phyloP scores from a whole-genome alignment of 2,329 filamentous ascomycete genomes.

The Colletotrichum zoysiae region DNA sequence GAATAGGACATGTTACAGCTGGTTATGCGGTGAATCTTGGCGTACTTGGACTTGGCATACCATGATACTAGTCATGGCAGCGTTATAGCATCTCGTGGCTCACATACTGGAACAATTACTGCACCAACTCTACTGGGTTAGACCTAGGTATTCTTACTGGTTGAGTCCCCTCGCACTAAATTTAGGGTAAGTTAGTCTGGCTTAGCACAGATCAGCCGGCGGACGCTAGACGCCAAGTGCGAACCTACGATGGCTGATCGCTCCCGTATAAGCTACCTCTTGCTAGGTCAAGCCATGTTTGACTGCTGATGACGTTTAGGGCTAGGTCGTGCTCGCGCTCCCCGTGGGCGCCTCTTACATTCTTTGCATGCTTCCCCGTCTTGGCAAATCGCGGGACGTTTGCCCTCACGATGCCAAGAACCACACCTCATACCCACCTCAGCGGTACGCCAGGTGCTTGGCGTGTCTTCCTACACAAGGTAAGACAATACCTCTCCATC shows the following conservation, averaged over 20 bases:
- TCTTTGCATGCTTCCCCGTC: neutral
- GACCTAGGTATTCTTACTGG: neutral
- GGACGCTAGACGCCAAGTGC: neutral
- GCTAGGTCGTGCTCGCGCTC: neutral
- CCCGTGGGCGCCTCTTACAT: neutral
- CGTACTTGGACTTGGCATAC: neutral
- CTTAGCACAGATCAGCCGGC: neutral
- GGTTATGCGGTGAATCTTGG: neutral
- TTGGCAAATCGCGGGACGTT: neutral
- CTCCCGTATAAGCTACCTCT: neutral
- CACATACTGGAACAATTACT: neutral
- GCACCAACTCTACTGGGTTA: neutral
- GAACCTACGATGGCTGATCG: neutral
- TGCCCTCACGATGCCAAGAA: neutral
- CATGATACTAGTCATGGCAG: neutral
- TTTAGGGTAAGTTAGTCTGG: neutral
- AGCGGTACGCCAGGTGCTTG: constrained; percentile 9
- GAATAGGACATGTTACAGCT: too few species aligned
- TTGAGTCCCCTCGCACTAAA: neutral
- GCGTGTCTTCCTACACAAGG: constrained; percentile 10
- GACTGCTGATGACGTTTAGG: neutral
- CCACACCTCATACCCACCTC: neutral
- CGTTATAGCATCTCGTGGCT: neutral
- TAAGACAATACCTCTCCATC: constrained; percentile 26
- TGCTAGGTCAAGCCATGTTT: neutral